phyloP scores from a whole-genome alignment of 257 asterid species.

The Capsicum baccatum region DNA sequence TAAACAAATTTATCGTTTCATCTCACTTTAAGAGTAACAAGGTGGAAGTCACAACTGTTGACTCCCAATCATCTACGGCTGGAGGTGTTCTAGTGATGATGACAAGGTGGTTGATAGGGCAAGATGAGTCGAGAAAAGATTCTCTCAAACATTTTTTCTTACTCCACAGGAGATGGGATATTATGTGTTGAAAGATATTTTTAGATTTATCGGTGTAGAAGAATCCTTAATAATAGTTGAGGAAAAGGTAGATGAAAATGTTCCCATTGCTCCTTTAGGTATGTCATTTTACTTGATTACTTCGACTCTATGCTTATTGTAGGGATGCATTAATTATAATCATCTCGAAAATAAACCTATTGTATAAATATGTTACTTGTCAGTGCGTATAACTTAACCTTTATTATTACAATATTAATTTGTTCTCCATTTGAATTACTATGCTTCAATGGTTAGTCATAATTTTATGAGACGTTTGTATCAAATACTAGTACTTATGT shows the following conservation, averaged over 20 bases:
- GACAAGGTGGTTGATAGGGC: constrained; percentile 44
- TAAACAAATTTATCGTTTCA: constrained; percentile 57
- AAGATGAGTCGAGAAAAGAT: constrained; percentile 41
- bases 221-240: constrained; percentile 21
- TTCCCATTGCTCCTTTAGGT: not conserved
- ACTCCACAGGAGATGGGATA: constrained; percentile 59
- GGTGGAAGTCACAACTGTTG: constrained; percentile 38
- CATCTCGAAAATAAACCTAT: not conserved
- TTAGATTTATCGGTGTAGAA: constrained; percentile 21
- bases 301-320: too few species aligned
- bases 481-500: not conserved
- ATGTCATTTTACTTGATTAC: not conserved
- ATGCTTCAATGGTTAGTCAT: constrained; percentile 34
- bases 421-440: not conserved
- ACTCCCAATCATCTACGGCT: constrained; percentile 51
- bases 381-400: not conserved
- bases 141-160: constrained; percentile 65
- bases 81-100: constrained; percentile 61
- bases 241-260: constrained; percentile 14
- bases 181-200: constrained; percentile 70
- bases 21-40: constrained; percentile 49
- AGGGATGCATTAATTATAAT: not conserved
- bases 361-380: not conserved
- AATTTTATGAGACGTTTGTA: not conserved
- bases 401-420: not conserved